Conservation (phyloP, 805 yeast genomes). For the Hanseniaspora nectarophila region DNA sequence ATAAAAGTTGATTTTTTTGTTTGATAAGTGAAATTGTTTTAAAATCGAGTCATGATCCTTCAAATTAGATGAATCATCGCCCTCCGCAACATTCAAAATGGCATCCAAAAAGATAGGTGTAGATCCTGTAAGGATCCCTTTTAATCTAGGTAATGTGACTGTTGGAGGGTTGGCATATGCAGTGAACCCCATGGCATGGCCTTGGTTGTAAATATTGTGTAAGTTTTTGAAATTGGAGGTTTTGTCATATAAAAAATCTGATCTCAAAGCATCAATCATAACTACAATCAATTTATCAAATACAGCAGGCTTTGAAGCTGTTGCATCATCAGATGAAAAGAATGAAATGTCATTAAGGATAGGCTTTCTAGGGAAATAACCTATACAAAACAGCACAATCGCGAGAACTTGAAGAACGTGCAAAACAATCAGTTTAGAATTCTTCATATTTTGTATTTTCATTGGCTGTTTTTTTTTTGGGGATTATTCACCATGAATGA, state of each 20-base stretch:
- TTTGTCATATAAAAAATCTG: constrained; percentile 69
- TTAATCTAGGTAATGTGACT: constrained; percentile 84
- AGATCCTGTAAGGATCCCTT: constrained; percentile 89
- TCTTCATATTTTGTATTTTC: not conserved
- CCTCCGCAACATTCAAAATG: constrained; percentile 84
- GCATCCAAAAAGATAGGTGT: constrained; percentile 93
- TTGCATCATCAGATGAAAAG: constrained; percentile 26
- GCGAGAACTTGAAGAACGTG: constrained; percentile 38
- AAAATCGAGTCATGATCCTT: constrained; percentile 80
- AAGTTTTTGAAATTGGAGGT: constrained; percentile 54
- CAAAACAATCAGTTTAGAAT: not conserved
- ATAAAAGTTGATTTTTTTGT: constrained; percentile 54
- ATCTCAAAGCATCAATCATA: constrained; percentile 86
- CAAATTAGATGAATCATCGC: constrained; percentile 56
- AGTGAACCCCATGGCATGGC: constrained; percentile 75
- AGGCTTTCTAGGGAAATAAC: constrained; percentile 86
- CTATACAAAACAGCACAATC: constrained; percentile 53
- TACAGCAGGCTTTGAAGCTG: constrained; percentile 26
- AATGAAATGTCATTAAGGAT: constrained; percentile 51
- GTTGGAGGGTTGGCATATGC: constrained; percentile 93
- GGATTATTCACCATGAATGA: too few relatives aligned
- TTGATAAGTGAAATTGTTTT: constrained; percentile 40
- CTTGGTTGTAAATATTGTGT: constrained; percentile 51
- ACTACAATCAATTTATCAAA: constrained; percentile 64
- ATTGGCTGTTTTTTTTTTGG: too few relatives aligned